These are phyloP conservation scores for Suhomyces panamericanus DNA, from an alignment of 1,139 yeast genomes.

Conservation along the genomic window DNA sequence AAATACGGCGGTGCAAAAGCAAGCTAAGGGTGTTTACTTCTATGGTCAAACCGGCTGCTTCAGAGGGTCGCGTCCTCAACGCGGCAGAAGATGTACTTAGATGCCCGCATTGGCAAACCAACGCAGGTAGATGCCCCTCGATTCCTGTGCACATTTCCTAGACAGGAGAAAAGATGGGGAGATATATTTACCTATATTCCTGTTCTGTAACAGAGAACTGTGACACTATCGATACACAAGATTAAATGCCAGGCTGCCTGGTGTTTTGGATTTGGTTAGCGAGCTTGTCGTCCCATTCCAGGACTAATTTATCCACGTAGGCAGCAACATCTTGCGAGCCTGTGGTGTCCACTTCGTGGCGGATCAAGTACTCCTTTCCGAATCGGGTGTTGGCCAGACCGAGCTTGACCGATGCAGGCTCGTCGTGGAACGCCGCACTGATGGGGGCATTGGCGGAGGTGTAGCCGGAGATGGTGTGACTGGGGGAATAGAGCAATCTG, in stretches of 20 bases:
- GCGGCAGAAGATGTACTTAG: not conserved
- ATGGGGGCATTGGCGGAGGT: slow-evolving; percentile 85
- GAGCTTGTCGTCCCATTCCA: slow-evolving; percentile 52
- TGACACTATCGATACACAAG: not conserved
- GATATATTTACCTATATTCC: not conserved
- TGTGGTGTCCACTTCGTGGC: slow-evolving; percentile 56
- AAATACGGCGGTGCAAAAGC: no score
- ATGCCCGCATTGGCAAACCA: not conserved
- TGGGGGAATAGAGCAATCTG: slow-evolving; percentile 75
- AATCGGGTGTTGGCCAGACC: slow-evolving; percentile 69
- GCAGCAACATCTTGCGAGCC: slow-evolving; percentile 64
- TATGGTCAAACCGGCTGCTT: no score
- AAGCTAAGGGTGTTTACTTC: no score
- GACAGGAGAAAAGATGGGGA: not conserved
- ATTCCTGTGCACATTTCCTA: not conserved
- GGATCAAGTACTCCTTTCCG: slow-evolving; percentile 65
- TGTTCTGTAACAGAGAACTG: not conserved
- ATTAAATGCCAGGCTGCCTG: slow-evolving; percentile 17
- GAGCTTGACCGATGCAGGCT: slow-evolving; percentile 57
- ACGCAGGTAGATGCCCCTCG: not conserved
- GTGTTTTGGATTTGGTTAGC: slow-evolving; percentile 70
- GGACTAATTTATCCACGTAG: slow-evolving; percentile 55
- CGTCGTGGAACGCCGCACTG: slow-evolving; percentile 34
- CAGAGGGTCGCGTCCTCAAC: not conserved
- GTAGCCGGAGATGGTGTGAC: slow-evolving; percentile 88